Conservation (phyloP, 2,329 filamentous ascomycete species). For the Colletotrichum sp. region DNA sequence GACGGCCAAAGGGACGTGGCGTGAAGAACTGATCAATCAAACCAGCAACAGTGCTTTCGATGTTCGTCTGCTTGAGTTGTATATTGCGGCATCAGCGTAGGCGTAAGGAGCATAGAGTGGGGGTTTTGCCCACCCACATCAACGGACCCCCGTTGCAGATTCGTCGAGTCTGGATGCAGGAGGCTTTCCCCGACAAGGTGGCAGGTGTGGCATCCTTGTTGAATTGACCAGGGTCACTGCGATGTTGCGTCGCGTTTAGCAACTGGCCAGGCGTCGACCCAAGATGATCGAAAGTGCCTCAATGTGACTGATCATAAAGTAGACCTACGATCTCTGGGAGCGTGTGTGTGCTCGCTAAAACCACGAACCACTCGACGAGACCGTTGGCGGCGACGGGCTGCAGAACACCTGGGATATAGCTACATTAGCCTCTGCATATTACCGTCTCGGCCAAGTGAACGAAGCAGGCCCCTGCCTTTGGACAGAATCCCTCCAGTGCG, state of each 20-base stretch:
- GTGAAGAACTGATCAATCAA: not conserved
- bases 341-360: not conserved
- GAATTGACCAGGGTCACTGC: not conserved
- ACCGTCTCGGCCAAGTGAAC: not conserved
- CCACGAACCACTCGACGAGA: not conserved
- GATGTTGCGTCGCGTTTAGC: not conserved
- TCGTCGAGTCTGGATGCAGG: not conserved
- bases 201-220: not conserved
- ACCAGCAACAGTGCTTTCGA: not conserved
- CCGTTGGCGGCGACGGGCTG: not conserved
- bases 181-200: not conserved
- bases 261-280: not conserved
- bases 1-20: not conserved
- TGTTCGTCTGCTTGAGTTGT: not conserved
- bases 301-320: slow-evolving; percentile 6
- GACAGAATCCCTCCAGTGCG: not conserved
- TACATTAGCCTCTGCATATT: not conserved
- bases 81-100: not conserved
- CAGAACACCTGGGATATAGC: not conserved
- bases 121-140: slow-evolving; percentile 1
- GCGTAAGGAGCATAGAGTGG: not conserved
- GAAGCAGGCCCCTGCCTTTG: not conserved
- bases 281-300: slow-evolving; percentile 5
- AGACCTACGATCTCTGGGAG: not conserved
- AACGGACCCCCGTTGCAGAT: not conserved